Evolutionary conservation across 2,329 filamentous ascomycete genomes (phyloP).

Genomic region (Trichoderma lentiforme): DNA sequence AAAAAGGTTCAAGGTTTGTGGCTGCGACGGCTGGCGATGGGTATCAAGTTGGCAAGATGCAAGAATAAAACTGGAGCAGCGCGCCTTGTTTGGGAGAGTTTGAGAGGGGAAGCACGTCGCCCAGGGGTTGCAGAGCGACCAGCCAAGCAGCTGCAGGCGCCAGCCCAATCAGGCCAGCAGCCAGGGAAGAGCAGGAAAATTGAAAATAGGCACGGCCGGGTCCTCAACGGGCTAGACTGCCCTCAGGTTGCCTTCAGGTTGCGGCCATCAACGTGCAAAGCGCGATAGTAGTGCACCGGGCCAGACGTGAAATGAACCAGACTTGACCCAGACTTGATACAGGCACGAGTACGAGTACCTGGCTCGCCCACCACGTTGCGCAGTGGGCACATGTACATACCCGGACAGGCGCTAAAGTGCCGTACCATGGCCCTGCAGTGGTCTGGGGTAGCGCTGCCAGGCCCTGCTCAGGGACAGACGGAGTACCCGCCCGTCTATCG

Average conservation of each 20-base stretch:
- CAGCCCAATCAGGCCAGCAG: constrained; percentile 4
- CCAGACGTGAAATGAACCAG: not conserved
- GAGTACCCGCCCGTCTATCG: constrained; percentile 18
- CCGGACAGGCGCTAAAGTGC: constrained; percentile 4
- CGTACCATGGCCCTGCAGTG: constrained; percentile 12
- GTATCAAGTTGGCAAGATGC: not conserved
- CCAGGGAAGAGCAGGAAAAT: not conserved
- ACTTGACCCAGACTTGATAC: not conserved
- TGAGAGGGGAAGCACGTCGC: constrained; percentile 5
- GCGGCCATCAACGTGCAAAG: not conserved
- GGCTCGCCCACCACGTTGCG: constrained; percentile 1
- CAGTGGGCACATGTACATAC: not conserved
- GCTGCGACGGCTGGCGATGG: constrained; percentile 16
- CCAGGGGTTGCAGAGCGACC: constrained; percentile 1
- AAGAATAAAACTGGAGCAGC: constrained; percentile 14
- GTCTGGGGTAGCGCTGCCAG: constrained; percentile 18
- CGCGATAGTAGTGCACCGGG: not conserved
- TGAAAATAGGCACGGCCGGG: not conserved
- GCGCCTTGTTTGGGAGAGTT: constrained; percentile 11
- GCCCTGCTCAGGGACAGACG: constrained; percentile 14
- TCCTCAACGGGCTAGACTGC: not conserved
- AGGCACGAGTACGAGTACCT: not conserved
- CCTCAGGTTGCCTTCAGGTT: constrained; percentile 4
- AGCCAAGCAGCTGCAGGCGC: not conserved
- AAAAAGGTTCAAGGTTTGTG: constrained; percentile 5